phyloP scores from a whole-genome alignment of 306 rosid species.

The Cajanus cajan region DNA sequence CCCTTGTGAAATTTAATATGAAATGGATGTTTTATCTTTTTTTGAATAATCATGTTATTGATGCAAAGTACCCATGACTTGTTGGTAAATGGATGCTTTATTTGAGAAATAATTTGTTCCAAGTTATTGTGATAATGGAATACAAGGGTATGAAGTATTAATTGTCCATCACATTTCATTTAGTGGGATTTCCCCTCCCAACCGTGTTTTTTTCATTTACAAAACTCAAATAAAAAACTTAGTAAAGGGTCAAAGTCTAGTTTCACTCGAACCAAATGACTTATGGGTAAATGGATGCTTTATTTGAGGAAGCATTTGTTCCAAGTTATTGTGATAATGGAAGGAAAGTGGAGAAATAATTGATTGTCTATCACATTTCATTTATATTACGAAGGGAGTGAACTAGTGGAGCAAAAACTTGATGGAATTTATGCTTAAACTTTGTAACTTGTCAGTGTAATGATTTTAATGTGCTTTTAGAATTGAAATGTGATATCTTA shows the following conservation, averaged over 20 bases:
- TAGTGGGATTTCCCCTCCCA: neutral
- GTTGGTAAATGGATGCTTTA: neutral
- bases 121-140: slow-evolving; percentile 13
- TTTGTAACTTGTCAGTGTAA: slow-evolving; percentile 11
- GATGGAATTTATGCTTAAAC: neutral
- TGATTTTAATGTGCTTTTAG: slow-evolving; percentile 24
- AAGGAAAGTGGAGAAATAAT: neutral
- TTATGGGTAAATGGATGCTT: neutral
- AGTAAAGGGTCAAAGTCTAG: no score
- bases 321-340: slow-evolving; percentile 4
- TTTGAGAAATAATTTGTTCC: slow-evolving; percentile 54
- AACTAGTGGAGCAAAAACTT: neutral
- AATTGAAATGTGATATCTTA: slow-evolving; percentile 12
- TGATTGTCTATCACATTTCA: neutral
- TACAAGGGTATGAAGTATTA: neutral
- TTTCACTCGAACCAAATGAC: no score
- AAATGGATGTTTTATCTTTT: neutral
- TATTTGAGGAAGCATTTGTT: slow-evolving; percentile 54
- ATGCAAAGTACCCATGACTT: no score
- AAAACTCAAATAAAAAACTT: no score
- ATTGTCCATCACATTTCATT: slow-evolving; percentile 2
- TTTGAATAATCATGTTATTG: no score
- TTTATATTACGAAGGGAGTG: slow-evolving; percentile 5
- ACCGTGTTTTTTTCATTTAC: no score
- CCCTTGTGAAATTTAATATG: slow-evolving; percentile 3